Conservation (phyloP, 768 basidiomycete species). For the Piloderma croceum region DNA sequence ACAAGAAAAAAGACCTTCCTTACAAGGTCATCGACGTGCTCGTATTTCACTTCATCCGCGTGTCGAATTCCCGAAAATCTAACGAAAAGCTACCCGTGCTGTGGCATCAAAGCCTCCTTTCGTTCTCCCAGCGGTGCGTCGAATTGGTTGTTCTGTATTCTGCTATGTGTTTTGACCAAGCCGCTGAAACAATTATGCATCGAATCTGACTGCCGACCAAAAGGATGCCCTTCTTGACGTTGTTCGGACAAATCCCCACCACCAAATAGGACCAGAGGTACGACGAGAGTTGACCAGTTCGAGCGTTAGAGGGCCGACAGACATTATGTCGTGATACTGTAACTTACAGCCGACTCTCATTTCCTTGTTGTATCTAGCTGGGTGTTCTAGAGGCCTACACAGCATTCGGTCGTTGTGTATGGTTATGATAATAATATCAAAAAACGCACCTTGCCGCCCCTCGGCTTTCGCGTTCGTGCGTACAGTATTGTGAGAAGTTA, state of each 20-base stretch:
- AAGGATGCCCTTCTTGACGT: constrained; percentile 49
- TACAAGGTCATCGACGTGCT: constrained; percentile 52
- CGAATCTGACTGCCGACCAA: constrained; percentile 45
- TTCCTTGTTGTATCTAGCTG: too few relatives aligned
- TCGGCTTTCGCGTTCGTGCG: too few relatives aligned
- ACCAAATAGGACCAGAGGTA: constrained; percentile 43
- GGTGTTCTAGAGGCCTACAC: too few relatives aligned
- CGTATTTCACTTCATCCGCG: constrained; percentile 47
- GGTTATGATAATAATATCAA: too few relatives aligned
- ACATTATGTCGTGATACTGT: too few relatives aligned
- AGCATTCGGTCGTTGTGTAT: too few relatives aligned
- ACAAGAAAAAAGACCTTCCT: constrained; percentile 51
- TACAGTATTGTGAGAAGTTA: too few relatives aligned
- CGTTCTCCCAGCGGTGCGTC: constrained; percentile 45
- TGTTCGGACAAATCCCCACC: constrained; percentile 36
- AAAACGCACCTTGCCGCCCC: too few relatives aligned
- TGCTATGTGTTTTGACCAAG: too few relatives aligned
- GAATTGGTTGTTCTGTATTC: background rate
- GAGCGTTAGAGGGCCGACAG: too few relatives aligned
- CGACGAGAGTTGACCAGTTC: constrained; percentile 41
- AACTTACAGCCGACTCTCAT: too few relatives aligned
- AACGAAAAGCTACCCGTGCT: constrained; percentile 42
- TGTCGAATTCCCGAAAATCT: constrained; percentile 36
- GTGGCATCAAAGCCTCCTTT: constrained; percentile 50
- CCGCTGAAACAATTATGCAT: constrained; percentile 49